These are phyloP conservation scores for Aspergillus unguis DNA, from an alignment of 2,329 filamentous ascomycete genomes.

Conservation along the genomic window DNA sequence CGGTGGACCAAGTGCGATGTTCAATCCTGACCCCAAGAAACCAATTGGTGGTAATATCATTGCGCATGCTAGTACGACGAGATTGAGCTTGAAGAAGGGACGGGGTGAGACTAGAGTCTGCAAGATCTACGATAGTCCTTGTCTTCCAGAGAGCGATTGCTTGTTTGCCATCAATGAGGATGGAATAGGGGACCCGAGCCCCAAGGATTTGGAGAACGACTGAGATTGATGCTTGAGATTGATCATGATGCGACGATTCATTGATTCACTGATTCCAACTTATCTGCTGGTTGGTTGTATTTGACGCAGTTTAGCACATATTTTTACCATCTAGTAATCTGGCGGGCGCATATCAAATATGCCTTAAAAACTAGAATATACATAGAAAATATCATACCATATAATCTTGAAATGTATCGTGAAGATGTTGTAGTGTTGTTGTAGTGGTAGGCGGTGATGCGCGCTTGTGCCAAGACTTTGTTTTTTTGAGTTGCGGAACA, in stretches of 20 bases:
- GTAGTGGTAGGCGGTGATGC: slow-evolving; percentile 10
- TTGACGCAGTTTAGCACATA: slow-evolving; percentile 11
- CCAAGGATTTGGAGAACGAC: slow-evolving; percentile 92
- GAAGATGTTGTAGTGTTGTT: background rate
- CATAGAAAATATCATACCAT: background rate
- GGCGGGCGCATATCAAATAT: background rate
- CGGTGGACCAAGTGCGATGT: slow-evolving; percentile 94
- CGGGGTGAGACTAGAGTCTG: slow-evolving; percentile 92
- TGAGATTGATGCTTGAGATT: slow-evolving; percentile 27
- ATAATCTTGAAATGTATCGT: background rate
- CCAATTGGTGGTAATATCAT: slow-evolving; percentile 99
- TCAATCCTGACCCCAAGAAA: slow-evolving; percentile 98
- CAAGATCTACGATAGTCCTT: slow-evolving; percentile 99
- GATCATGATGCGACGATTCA: slow-evolving; percentile 20
- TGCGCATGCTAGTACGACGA: slow-evolving; percentile 91
- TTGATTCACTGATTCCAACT: slow-evolving; percentile 15
- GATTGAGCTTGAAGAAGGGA: slow-evolving; percentile 93
- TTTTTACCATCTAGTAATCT: slow-evolving; percentile 1
- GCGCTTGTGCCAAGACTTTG: slow-evolving; percentile 33
- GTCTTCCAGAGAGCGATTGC: slow-evolving; percentile 92
- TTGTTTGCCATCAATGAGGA: slow-evolving; percentile 96
- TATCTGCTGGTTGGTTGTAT: slow-evolving; percentile 11
- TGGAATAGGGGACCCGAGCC: slow-evolving; percentile 90
- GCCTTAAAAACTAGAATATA: background rate
- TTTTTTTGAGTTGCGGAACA: slow-evolving; percentile 30